Conservation (phyloP, 2,329 filamentous ascomycete genomes). For the Tolypocladium pustulatum region DNA sequence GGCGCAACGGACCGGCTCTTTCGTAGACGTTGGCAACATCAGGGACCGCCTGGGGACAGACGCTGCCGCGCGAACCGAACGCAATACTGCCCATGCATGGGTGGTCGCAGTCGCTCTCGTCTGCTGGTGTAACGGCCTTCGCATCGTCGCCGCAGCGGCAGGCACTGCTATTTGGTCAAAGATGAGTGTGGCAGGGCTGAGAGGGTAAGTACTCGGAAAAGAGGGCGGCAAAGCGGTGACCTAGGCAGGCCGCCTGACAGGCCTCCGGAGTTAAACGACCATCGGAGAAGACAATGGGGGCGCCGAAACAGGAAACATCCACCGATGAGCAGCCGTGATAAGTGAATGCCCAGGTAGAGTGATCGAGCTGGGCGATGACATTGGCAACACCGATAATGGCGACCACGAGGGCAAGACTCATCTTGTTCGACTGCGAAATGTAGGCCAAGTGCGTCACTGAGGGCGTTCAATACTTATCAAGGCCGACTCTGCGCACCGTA, state of each 20-base stretch:
- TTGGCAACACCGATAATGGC: conserved; percentile 11
- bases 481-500: not conserved
- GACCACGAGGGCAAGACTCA: conserved; percentile 13
- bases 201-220: conserved; percentile 18
- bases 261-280: conserved; percentile 13
- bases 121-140: conserved; percentile 14
- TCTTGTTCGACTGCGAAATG: conserved; percentile 6
- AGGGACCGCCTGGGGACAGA: conserved; percentile 14
- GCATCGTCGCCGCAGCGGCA: conserved; percentile 25
- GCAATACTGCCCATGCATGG: conserved; percentile 16
- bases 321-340: conserved; percentile 18
- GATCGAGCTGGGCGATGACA: conserved; percentile 8
- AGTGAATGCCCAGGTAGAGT: conserved; percentile 11
- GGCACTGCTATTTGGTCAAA: conserved; percentile 13
- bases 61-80: conserved; percentile 22
- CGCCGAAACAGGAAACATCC: conserved; percentile 14
- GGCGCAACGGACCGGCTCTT: conserved; percentile 4
- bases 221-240: conserved; percentile 16
- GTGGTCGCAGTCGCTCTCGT: conserved; percentile 20
- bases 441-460: conserved; percentile 3
- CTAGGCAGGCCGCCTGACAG: conserved; percentile 17
- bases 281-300: conserved; percentile 12
- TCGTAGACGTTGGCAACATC: conserved; percentile 22
- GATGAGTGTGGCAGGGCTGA: fast-evolving
- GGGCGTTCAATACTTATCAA: not conserved